These are phyloP conservation scores for Tylopilus balloui DNA, from an alignment of 768 basidiomycete genomes.

Conservation along the genomic window DNA sequence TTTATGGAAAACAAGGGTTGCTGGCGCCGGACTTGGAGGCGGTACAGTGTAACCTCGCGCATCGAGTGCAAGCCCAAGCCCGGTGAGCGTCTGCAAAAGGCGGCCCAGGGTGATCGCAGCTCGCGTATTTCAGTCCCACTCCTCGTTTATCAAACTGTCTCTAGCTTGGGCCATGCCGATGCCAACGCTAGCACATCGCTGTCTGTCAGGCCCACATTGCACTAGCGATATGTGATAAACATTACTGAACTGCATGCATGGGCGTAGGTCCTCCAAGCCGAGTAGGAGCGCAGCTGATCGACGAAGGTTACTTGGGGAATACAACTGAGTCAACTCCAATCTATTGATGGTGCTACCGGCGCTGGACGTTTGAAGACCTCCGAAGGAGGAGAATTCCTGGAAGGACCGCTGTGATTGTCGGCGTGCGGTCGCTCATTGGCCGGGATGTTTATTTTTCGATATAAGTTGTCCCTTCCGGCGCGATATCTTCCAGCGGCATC, in stretches of 20 bases:
- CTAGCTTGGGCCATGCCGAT: conserved; percentile 7
- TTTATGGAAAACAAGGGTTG: not conserved
- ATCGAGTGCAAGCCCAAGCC: conserved; percentile 8
- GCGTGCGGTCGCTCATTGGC: too few relatives aligned
- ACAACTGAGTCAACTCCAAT: not conserved
- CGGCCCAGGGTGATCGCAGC: conserved; percentile 5
- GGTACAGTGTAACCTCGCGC: conserved; percentile 1
- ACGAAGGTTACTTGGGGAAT: not conserved
- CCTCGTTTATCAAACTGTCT: conserved; percentile 6
- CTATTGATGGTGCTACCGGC: not conserved
- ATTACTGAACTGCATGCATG: conserved; percentile 1
- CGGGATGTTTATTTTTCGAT: too few relatives aligned
- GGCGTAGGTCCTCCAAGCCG: too few relatives aligned
- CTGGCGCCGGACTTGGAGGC: not conserved
- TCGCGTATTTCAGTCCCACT: conserved; percentile 3
- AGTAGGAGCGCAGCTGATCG: not conserved
- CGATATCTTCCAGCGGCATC: too few relatives aligned
- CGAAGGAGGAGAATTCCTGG: not conserved
- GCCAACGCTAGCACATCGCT: not conserved
- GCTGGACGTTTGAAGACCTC: not conserved
- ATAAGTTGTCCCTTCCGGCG: too few relatives aligned
- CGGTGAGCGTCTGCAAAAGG: not conserved
- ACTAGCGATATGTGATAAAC: conserved; percentile 2
- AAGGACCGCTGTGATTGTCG: not conserved
- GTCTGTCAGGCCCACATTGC: conserved; percentile 4